Evolutionary conservation across 805 yeast genomes (phyloP).

Genomic region (Candida coquimbonensis): DNA sequence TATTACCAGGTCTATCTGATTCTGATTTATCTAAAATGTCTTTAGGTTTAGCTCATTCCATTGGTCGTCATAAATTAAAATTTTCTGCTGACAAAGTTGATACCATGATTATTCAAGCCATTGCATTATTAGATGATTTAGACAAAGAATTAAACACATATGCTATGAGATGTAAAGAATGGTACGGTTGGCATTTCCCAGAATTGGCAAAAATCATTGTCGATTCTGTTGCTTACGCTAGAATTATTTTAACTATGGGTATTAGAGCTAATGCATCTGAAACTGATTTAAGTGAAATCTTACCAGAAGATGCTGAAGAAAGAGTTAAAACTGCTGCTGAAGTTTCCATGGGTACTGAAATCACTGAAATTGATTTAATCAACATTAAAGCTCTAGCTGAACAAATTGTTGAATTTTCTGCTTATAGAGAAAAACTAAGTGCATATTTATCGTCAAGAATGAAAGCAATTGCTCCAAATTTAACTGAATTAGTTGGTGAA

Average conservation of each 20-base stretch:
- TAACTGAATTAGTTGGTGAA: slow-evolving; percentile 94
- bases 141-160: slow-evolving; percentile 97
- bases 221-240: slow-evolving; percentile 94
- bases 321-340: slow-evolving; percentile 95
- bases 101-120: slow-evolving; percentile 98
- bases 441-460: slow-evolving; percentile 88
- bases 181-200: slow-evolving; percentile 99
- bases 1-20: slow-evolving; percentile 88
- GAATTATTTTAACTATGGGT: slow-evolving; percentile 91
- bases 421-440: slow-evolving; percentile 93
- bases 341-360: slow-evolving; percentile 99
- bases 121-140: slow-evolving; percentile 90
- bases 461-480: slow-evolving; percentile 98
- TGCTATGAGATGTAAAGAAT: slow-evolving; percentile 98
- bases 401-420: slow-evolving; percentile 92
- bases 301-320: slow-evolving; percentile 91
- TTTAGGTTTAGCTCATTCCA: slow-evolving; percentile 95
- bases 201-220: slow-evolving; percentile 95
- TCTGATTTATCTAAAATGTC: slow-evolving; percentile 88
- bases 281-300: slow-evolving; percentile 81
- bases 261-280: slow-evolving; percentile 84
- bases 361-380: slow-evolving; percentile 80
- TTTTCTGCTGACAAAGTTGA: slow-evolving; percentile 98
- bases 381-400: slow-evolving; percentile 90
- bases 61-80: slow-evolving; percentile 96